Base-by-base conservation (phyloP, 768 basidiomycete genomes). In the Lepiota brunneoincarnata region DNA sequence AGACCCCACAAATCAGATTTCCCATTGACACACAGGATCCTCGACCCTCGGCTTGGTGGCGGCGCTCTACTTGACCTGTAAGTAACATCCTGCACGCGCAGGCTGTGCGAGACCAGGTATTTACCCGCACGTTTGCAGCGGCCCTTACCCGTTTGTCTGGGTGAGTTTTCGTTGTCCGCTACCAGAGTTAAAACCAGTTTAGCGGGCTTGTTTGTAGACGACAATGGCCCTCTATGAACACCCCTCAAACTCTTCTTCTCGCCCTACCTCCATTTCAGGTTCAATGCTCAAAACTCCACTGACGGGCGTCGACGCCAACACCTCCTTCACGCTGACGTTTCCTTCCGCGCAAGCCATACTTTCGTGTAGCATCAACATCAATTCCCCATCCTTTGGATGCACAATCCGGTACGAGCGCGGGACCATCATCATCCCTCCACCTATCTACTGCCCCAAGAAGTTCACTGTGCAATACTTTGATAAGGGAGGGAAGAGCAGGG, bases 61-160 rank as follows among this genome's bases (percentile, higher is more conserved):
- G 92, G 92, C 0, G 90, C 84, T 11, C 64, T 96, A 24, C 79
- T 96, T 18, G 93, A 94, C 66, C 77, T 94, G 88, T 91, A 59
- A 68, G 86, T 69, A 35, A 10, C 11, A 4, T 42, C 17, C 21
- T 28, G 11, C 14, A 14, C 52, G n/a, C 14, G n/a, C n/a, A n/a
- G n/a, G n/a, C n/a, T 45, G 39, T 39, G 24, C 20, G 38, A 20
- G 31, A 17, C 39, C 18, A 42, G 6, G 14, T 38, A 17, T 39
- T 40, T 11, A 57, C 54, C 17, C 58, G 49, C 41, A 47, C 9
- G 20, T n/a, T n/a, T 44, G 21, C 57, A 91, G 89, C 20, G 90
- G 90, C 1, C 88, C 91, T 10, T 93, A 93, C 67, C 89, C 89
- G 7, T 71, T 91, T 59, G 76, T 91, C 61, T 91, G 89, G 89